Percentiles rank a stretch among this genome's conserved stretches.
Evolutionary conservation across 495 filamentous ascomycete genomes (phyloP).

Genomic region (Lophium mytilinum): DNA sequence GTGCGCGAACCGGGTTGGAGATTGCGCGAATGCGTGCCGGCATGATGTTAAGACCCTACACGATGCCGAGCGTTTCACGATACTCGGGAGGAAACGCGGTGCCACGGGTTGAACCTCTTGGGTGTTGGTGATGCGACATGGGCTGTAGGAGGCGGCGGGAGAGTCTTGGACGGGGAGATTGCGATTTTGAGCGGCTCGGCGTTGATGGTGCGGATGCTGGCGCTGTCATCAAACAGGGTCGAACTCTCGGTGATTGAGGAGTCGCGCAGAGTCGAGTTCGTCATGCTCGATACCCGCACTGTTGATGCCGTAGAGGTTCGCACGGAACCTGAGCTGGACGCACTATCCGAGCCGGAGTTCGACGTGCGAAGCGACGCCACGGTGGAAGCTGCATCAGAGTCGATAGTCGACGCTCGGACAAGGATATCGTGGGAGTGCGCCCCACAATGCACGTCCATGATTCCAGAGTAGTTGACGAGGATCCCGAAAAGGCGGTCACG

Average conservation of each 20-base stretch:
- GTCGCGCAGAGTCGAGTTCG: not conserved
- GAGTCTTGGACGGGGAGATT: not conserved
- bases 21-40: too few species aligned
- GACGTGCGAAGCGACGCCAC: not conserved
- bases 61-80: too few species aligned
- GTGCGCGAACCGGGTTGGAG: too few species aligned
- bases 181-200: not conserved
- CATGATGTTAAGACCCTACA: too few species aligned
- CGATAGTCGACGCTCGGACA: not conserved
- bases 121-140: too few species aligned
- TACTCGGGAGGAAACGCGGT: too few species aligned
- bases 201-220: not conserved
- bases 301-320: not conserved
- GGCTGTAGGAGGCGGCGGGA: not conserved
- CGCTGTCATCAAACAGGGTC: not conserved
- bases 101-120: too few species aligned
- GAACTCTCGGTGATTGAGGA: not conserved
- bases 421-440: conserved; percentile 16
- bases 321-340: not conserved
- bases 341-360: not conserved
- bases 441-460: conserved; percentile 18
- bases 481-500: conserved; percentile 27
- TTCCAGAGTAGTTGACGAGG: conserved; percentile 23
- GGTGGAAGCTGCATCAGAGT: conserved; percentile 10
- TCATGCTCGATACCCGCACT: not conserved